phyloP scores from a whole-genome alignment of 2,329 filamentous ascomycete genomes.

The Penicillium sp. region DNA sequence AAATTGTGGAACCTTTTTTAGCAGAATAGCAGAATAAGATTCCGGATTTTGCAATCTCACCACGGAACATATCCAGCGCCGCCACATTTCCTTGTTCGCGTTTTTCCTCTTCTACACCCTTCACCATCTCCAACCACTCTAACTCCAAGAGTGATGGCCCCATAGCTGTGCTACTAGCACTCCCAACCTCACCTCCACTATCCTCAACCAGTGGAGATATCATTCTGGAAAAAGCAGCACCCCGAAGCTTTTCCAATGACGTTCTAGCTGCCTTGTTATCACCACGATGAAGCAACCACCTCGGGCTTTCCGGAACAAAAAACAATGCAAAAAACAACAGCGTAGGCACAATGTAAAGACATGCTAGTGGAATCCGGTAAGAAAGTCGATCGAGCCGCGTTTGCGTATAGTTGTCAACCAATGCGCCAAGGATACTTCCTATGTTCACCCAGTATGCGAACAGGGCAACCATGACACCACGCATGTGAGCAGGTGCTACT shows the following conservation, averaged over 20 bases:
- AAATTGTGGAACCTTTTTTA: background rate
- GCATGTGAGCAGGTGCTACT: slow-evolving; percentile 48
- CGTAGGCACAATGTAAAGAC: slow-evolving; percentile 24
- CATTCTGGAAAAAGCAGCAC: background rate
- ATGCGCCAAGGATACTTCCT: slow-evolving; percentile 8
- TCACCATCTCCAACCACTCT: slow-evolving; percentile 13
- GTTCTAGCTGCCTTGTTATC: slow-evolving; percentile 13
- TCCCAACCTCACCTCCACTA: background rate
- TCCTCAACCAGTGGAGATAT: background rate
- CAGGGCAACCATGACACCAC: slow-evolving; percentile 51
- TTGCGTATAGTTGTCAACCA: slow-evolving; percentile 27
- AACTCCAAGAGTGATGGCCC: slow-evolving; percentile 7
- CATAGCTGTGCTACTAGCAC: background rate
- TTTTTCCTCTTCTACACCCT: slow-evolving; percentile 13
- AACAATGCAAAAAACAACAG: slow-evolving; percentile 25
- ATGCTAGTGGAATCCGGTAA: slow-evolving; percentile 26
- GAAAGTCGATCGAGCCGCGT: slow-evolving; percentile 30
- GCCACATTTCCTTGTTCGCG: slow-evolving; percentile 7
- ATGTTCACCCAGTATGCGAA: slow-evolving; percentile 53
- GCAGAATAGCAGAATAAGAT: background rate
- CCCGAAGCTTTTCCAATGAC: slow-evolving; percentile 7
- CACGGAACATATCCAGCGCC: slow-evolving; percentile 13
- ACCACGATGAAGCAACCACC: slow-evolving; percentile 27
- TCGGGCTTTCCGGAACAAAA: slow-evolving; percentile 30
- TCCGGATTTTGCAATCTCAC: background rate